Percentiles rank a stretch among this genome's conserved stretches.
Evolutionary conservation across 1,139 yeast species (phyloP).

Genomic region (Geotrichum europaeum): DNA sequence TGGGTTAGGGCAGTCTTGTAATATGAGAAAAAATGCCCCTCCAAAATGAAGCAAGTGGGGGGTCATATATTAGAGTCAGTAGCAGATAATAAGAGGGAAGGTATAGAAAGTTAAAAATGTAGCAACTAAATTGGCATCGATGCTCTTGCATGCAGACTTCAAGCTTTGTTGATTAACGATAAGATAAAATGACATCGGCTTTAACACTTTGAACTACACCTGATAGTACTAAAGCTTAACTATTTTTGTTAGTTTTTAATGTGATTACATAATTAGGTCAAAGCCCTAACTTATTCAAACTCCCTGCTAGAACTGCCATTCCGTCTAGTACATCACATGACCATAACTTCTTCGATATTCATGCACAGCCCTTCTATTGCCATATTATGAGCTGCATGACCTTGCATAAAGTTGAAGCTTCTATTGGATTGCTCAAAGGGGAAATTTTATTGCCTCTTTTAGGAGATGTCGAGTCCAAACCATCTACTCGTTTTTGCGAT

Average conservation of each 20-base stretch:
- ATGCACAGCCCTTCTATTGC: neutral
- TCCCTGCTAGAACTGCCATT: neutral
- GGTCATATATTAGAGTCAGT: no score
- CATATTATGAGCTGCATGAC: neutral
- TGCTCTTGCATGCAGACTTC: no score
- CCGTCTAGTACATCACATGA: neutral
- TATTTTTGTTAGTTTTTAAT: neutral
- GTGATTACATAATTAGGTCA: neutral
- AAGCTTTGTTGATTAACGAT: no score
- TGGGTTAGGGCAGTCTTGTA: neutral
- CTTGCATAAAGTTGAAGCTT: neutral
- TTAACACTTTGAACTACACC: neutral
- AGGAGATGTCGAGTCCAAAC: neutral
- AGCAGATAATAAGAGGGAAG: no score
- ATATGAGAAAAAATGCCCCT: no score
- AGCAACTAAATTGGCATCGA: no score
- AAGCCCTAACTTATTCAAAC: neutral
- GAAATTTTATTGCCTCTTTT: constrained; percentile 6
- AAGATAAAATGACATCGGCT: no score
- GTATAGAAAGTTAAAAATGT: no score
- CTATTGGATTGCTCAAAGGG: neutral
- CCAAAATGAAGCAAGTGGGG: no score
- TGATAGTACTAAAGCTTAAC: neutral
- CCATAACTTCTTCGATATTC: neutral
- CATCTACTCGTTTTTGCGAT: neutral